A percentile compares a stretch with the other conserved stretches of the same genome.
Evolutionary conservation across 306 rosid species (phyloP).

Genomic region (Fagus crenata): DNA sequence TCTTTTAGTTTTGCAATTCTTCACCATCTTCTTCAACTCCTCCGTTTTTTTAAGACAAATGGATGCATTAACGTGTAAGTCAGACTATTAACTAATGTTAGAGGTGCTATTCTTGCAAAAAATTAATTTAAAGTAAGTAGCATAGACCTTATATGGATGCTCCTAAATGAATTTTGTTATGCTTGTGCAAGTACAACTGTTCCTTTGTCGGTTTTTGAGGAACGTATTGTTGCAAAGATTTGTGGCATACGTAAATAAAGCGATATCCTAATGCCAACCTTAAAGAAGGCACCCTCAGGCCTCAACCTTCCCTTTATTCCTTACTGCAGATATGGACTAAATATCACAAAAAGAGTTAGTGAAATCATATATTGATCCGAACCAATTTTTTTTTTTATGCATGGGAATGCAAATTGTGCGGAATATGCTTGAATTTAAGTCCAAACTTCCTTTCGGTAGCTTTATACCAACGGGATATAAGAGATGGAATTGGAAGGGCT

Average conservation of each 20-base stretch:
- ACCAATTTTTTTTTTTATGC: background rate
- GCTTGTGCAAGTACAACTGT: background rate
- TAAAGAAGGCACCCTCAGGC: background rate
- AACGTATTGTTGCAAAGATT: conserved; percentile 19
- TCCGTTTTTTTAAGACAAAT: background rate
- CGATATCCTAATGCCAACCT: conserved; percentile 6
- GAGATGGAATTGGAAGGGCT: background rate
- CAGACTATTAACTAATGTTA: background rate
- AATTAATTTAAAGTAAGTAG: background rate
- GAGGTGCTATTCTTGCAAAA: background rate
- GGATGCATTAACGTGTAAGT: background rate
- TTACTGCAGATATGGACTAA: conserved; percentile 35
- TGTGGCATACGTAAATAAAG: conserved; percentile 3
- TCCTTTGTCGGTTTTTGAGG: background rate
- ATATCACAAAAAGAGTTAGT: background rate
- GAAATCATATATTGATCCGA: conserved; percentile 14
- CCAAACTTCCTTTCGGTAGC: background rate
- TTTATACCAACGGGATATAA: background rate
- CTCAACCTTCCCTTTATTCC: conserved; percentile 24
- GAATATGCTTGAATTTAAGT: conserved; percentile 9
- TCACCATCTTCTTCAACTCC: background rate
- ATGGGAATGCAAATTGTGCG: conserved; percentile 4
- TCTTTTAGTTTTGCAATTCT: too few species aligned
- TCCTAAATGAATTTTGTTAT: conserved; percentile 9
- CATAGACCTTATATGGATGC: conserved; percentile 12